Evolutionary conservation across 2,329 filamentous ascomycete genomes (phyloP), one percentile per base, ranked within the genome.

Genomic region (Daldinia eschscholtzii): DNA sequence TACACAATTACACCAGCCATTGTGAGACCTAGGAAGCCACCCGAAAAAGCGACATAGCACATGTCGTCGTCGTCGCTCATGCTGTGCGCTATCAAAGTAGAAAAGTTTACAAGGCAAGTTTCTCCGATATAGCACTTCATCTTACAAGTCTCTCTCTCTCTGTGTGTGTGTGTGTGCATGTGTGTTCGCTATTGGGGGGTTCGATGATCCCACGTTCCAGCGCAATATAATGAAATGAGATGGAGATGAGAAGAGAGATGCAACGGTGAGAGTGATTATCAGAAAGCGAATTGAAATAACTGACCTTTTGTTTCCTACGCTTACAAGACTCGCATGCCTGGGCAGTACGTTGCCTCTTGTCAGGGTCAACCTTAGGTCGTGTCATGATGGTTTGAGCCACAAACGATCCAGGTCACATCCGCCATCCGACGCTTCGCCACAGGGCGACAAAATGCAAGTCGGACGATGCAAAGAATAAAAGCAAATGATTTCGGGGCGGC

Each of bases 301-400:
- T 82, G 76, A 89, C 89, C 83, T 91, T 91, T 80, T 91, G 89
- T 78, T 91, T 91, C 69, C 89, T 85, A 67, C 85, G 83, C 79
- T 89, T 91, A 81, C 89, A 91, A 70, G 83, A 86, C 70, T 89
- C 86, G 77, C 89, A 91, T 44, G 89, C 89, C 72, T 88, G 86
- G 28, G 87, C 86, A 58, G 86, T 91, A 73, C 89, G 86, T 79
- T 88, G 86, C 71, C 89, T 84, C 78, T 89, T 87, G 70, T 90
- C 87, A 72, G 84, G 83, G 35, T 85, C 82, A 67, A 89, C 85
- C 77, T 83, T 87, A 57, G 83, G 83, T 73, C 86, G 83, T 72
- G 85, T 85, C 87, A 79, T 79, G 70, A 71, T 76, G 72, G 65
- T 74, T 71, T 68, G 64, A 70, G 72, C 72, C 70, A 74, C 70